Base-by-base conservation (phyloP, 2,329 filamentous ascomycete genomes). In the Calonectria fujianensis region DNA sequence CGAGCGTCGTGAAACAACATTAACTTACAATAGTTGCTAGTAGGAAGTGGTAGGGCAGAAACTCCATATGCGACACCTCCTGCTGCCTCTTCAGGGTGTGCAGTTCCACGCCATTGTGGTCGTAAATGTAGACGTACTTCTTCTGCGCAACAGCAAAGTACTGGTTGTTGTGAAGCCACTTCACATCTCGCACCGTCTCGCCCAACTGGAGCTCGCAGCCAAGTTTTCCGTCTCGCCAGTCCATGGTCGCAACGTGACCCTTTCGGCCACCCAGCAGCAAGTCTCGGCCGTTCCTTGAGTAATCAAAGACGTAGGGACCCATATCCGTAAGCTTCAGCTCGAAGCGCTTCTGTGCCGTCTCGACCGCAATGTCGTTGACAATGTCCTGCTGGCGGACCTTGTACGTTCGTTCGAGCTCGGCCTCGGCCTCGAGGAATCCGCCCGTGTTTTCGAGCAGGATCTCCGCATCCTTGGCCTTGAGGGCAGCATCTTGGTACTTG, bases 121-220 rank as follows among this genome's bases (percentile, higher is more conserved):
- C 97, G 87, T 99, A 99, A 78, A 99, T 98, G 87, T 98, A 99
- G 77, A 97, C 95, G 80, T 97, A 94, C 86, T 96, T 97, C 89
- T 98, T 98, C 86, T 99, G 96, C 57, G 97, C 96, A 16, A 98
- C 95, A 0, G 96, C 96, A 86, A 98, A 98, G 86, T 92, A 94
- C 80, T 98, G 95, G 84, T 97, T 96, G 84, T 98, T 98, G 86
- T 98, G 96, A 80, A 98, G 89, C 94, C 96, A 99, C 82, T 93
- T 94, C 32, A 94, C 94, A 85, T 98, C 96, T 68, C 96, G 90
- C 16, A 98, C 90, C 0, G 96, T 98, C 88, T 99, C 97, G 66
- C 93, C 92, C 76, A 99, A 89, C 83, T 99, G 95, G 76, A 98
- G 82, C 84, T 99, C 97, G 83, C 96, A 98, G 9, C 95, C 95